phyloP scores from a whole-genome alignment of 305 asterid genomes.

The Fraxinus paxiana region DNA sequence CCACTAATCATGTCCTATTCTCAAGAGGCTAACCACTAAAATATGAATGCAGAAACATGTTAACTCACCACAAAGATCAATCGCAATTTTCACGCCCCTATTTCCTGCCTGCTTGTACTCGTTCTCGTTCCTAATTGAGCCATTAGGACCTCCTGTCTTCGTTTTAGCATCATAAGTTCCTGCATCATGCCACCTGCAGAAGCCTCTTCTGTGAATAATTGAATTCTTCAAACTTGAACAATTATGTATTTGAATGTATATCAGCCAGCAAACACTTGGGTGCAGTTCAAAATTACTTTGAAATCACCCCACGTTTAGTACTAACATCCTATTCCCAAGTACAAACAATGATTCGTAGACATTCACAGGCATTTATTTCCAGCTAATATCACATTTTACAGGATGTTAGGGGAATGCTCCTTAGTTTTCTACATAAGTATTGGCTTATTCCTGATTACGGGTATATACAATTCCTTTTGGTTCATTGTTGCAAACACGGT shows the following conservation, averaged over 20 bases:
- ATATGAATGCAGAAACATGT: background rate
- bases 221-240: background rate
- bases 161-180: conserved; percentile 81
- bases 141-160: conserved; percentile 86
- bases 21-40: background rate
- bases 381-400: background rate
- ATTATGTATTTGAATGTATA: background rate
- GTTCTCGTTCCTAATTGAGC: conserved; percentile 61
- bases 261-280: background rate
- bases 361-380: background rate
- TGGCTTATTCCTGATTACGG: background rate
- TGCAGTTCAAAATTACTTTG: background rate
- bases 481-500: background rate
- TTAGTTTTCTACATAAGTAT: background rate
- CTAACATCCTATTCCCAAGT: background rate
- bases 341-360: background rate
- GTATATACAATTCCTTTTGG: background rate
- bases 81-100: conserved; percentile 60
- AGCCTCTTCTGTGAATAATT: background rate
- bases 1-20: background rate
- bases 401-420: background rate
- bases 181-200: conserved; percentile 90
- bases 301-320: background rate
- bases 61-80: conserved; percentile 68
- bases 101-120: conserved; percentile 65